phyloP scores from a whole-genome alignment of 768 basidiomycete species.

The Rhodotorula sphaerocarpa region DNA sequence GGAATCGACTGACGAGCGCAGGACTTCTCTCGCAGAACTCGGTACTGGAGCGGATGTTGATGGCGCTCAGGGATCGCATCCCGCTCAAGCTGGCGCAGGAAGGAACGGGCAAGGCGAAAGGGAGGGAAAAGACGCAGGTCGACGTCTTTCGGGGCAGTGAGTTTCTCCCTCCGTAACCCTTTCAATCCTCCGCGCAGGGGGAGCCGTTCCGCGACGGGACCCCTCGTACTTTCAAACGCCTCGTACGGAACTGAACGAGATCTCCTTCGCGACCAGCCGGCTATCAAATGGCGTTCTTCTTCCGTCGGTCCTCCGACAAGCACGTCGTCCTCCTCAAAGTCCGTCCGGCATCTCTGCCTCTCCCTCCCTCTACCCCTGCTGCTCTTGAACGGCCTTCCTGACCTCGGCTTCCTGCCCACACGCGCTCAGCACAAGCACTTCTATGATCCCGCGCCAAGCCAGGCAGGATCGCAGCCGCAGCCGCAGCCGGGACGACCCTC shows the following conservation, averaged over 20 bases:
- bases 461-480: not conserved
- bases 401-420: not conserved
- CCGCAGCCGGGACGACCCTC: not conserved
- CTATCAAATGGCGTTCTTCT: slow-evolving; percentile 39
- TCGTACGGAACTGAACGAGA: too few species aligned
- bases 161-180: not conserved
- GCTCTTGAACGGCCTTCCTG: too few species aligned
- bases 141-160: slow-evolving; percentile 38
- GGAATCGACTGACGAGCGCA: not conserved
- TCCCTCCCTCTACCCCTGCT: too few species aligned
- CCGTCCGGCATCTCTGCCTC: not conserved
- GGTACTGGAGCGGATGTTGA: slow-evolving; percentile 35
- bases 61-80: slow-evolving; percentile 35
- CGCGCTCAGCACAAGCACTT: slow-evolving; percentile 25
- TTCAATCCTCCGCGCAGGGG: not conserved
- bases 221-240: too few species aligned
- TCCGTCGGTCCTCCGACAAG: slow-evolving; percentile 31
- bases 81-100: slow-evolving; percentile 29
- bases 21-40: slow-evolving; percentile 2
- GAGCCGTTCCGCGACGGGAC: too few species aligned
- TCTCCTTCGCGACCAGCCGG: slow-evolving; percentile 11
- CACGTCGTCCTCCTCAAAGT: slow-evolving; percentile 40
- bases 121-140: slow-evolving; percentile 32
- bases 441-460: slow-evolving; percentile 2
- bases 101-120: not conserved